A percentile compares a stretch with the other conserved stretches of the same genome.
Evolutionary conservation across 169 alveolate genomes (phyloP).

Genomic region (Plasmodium ovale): DNA sequence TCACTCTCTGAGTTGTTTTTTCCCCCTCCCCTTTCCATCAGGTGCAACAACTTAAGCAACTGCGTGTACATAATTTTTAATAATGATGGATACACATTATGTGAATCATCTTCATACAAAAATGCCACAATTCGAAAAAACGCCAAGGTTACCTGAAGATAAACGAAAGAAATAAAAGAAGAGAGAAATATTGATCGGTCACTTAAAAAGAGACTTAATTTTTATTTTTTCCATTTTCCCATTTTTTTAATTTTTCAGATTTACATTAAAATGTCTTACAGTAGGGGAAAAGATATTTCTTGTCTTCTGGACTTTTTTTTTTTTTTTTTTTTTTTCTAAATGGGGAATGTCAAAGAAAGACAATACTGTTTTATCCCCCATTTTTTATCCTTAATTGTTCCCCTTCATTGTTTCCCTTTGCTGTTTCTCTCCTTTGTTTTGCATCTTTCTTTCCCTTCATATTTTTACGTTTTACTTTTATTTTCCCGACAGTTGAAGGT

Average conservation of each 20-base stretch:
- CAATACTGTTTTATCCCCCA: too few relatives aligned
- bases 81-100: constrained; percentile 56
- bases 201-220: background rate
- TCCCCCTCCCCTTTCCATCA: constrained; percentile 1
- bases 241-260: constrained; percentile 40
- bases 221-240: background rate
- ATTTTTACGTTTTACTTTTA: too few relatives aligned
- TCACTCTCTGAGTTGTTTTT: background rate
- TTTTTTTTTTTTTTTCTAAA: constrained; percentile 4
- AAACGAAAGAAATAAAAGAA: background rate
- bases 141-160: constrained; percentile 34
- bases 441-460: too few relatives aligned
- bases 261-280: constrained; percentile 73
- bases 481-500: constrained; percentile 48
- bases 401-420: too few relatives aligned
- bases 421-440: too few relatives aligned
- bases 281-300: constrained; percentile 28
- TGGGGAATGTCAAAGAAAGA: background rate
- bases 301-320: background rate
- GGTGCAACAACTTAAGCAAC: constrained; percentile 62
- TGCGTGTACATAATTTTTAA: constrained; percentile 70
- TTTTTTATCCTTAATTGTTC: too few relatives aligned
- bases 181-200: background rate
- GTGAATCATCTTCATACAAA: constrained; percentile 66
- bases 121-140: constrained; percentile 47